phyloP scores from a whole-genome alignment of 2,329 filamentous ascomycete genomes.

The Sporothrix pseudoabietina region DNA sequence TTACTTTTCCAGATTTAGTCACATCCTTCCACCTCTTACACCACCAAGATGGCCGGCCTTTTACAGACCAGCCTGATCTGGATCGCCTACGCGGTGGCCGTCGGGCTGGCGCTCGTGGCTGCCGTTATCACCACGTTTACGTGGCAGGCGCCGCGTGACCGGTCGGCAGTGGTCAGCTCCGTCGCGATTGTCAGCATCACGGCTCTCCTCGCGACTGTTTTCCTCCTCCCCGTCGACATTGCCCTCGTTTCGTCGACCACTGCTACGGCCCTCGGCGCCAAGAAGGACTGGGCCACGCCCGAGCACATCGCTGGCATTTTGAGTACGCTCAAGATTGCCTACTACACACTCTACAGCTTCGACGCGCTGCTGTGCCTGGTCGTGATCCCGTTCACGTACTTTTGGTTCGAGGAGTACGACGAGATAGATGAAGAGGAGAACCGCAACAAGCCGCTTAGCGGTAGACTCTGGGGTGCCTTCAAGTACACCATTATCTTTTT shows the following conservation, averaged over 20 bases:
- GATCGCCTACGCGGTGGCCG: conserved; percentile 85
- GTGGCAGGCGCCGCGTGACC: conserved; percentile 87
- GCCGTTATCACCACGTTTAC: conserved; percentile 85
- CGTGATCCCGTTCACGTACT: conserved; percentile 93
- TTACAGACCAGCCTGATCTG: conserved; percentile 91
- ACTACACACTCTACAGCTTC: conserved; percentile 89
- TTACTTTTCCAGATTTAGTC: background rate
- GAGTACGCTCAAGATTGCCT: conserved; percentile 79
- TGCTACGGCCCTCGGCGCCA: conserved; percentile 71
- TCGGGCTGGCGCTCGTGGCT: conserved; percentile 73
- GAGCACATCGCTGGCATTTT: conserved; percentile 76
- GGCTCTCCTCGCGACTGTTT: conserved; percentile 83
- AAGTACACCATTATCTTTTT: conserved; percentile 92
- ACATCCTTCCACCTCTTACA: background rate
- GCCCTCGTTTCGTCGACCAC: conserved; percentile 90
- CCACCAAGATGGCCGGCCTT: conserved; percentile 49
- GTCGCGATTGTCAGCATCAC: conserved; percentile 88
- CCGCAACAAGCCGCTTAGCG: conserved; percentile 60
- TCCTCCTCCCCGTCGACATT: conserved; percentile 92
- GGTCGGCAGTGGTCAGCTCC: conserved; percentile 76
- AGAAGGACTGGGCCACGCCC: conserved; percentile 94
- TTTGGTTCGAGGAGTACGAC: conserved; percentile 97
- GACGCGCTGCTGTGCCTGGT: conserved; percentile 88
- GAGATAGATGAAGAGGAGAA: conserved; percentile 81
- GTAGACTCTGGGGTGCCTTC: conserved; percentile 77